Percentiles rank a stretch among this genome's conserved stretches.
phyloP scores from a whole-genome alignment of 1,284 basidiomycete genomes.

The Cryptococcus sp. region DNA sequence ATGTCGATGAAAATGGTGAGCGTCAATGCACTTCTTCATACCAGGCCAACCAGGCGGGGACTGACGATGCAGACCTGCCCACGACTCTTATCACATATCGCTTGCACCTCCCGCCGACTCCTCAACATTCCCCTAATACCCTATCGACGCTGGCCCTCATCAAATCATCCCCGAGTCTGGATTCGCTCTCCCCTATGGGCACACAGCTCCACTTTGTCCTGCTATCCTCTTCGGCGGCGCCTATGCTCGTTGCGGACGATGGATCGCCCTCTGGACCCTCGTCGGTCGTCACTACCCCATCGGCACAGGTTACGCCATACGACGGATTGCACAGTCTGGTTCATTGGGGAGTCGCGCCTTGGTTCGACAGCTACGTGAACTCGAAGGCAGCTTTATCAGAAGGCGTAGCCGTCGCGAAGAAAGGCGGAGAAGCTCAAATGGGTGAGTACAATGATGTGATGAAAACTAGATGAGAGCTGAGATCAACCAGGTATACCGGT shows the following conservation, averaged over 20 bases:
- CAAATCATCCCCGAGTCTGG: conserved; percentile 80
- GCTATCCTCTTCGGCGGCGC: conserved; percentile 51
- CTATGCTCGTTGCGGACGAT: conserved; percentile 22
- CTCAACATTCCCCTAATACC: conserved; percentile 63
- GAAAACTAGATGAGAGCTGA: no score
- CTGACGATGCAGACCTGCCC: conserved; percentile 18
- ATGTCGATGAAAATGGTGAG: conserved; percentile 37
- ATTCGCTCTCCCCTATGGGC: conserved; percentile 69
- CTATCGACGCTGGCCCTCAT: conserved; percentile 87
- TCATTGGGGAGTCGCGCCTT: conserved; percentile 92
- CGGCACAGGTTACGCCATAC: conserved; percentile 62
- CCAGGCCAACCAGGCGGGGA: not conserved
- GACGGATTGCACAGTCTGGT: conserved; percentile 95
- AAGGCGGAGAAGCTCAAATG: conserved; percentile 72
- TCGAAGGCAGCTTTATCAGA: conserved; percentile 40
- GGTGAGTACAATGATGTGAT: conserved; percentile 49
- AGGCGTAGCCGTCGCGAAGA: conserved; percentile 67
- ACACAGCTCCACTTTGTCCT: conserved; percentile 88
- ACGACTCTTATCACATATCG: conserved; percentile 32
- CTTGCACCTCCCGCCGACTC: conserved; percentile 44
- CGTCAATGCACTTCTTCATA: no score
- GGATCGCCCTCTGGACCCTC: conserved; percentile 25
- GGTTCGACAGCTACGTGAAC: conserved; percentile 92
- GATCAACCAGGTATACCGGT: conserved; percentile 73
- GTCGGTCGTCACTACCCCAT: conserved; percentile 39